Evolutionary conservation across 1,284 basidiomycete genomes (phyloP).

Genomic region (Ceratobasidium sp.): DNA sequence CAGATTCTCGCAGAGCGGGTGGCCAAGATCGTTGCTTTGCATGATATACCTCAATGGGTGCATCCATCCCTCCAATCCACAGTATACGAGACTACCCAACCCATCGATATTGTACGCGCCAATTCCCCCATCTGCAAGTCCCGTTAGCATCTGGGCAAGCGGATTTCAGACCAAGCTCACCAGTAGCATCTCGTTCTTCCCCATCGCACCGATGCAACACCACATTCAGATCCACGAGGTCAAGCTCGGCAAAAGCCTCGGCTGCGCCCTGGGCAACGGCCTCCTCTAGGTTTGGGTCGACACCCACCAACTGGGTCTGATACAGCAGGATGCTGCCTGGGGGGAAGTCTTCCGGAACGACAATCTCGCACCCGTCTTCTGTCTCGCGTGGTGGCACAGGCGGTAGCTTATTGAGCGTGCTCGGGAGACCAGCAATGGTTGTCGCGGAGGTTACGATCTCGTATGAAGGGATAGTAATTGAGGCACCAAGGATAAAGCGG

Average conservation of each 20-base stretch:
- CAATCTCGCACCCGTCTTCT: conserved; percentile 72
- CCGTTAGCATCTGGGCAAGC: neutral
- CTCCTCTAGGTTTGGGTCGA: conserved; percentile 69
- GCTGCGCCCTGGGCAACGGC: conserved; percentile 73
- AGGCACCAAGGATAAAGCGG: conserved; percentile 80
- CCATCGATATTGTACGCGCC: conserved; percentile 82
- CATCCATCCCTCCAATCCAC: conserved; percentile 97
- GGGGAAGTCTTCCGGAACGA: conserved; percentile 84
- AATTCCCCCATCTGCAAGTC: conserved; percentile 57
- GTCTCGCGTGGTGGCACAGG: conserved; percentile 63
- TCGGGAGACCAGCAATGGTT: conserved; percentile 74
- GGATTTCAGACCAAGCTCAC: conserved; percentile 43
- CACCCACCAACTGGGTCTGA: conserved; percentile 76
- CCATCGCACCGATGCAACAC: conserved; percentile 83
- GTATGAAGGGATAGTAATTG: conserved; percentile 70
- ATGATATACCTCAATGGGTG: conserved; percentile 81
- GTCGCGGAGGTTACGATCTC: conserved; percentile 63
- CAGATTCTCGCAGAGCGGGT: conserved; percentile 85
- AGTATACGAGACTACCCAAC: conserved; percentile 78
- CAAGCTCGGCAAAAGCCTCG: conserved; percentile 74
- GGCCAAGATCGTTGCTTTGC: conserved; percentile 87
- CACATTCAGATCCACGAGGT: conserved; percentile 86
- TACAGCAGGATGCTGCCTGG: conserved; percentile 93
- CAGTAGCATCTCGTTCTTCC: conserved; percentile 88
- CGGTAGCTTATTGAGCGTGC: conserved; percentile 69